Evolutionary conservation across 2,329 filamentous ascomycete genomes (phyloP).

Genomic region (Sarocladium strictum): DNA sequence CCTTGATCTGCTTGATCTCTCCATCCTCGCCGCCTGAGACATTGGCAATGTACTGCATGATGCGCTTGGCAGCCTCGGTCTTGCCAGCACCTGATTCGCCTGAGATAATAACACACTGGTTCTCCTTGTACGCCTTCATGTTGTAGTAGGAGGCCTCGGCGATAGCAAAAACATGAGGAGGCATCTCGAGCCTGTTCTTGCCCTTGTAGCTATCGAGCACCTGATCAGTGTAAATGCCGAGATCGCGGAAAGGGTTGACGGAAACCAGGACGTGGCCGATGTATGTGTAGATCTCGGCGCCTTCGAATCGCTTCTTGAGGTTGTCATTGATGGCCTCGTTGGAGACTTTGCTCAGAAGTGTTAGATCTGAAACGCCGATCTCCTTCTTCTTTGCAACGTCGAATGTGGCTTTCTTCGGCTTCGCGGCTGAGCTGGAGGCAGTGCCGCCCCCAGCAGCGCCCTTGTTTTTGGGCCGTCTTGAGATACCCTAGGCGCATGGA

Average conservation of each 20-base stretch:
- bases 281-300: constrained; percentile 98
- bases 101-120: constrained; percentile 98
- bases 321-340: constrained; percentile 99
- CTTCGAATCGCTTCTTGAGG: constrained; percentile 95
- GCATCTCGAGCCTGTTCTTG: constrained; percentile 93
- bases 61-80: constrained; percentile 95
- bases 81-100: constrained; percentile 98
- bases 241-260: constrained; percentile 94
- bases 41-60: constrained; percentile 99
- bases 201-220: constrained; percentile 92
- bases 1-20: constrained; percentile 94
- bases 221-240: constrained; percentile 95
- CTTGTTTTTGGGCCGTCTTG: constrained; percentile 35
- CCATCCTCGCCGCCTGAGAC: constrained; percentile 81
- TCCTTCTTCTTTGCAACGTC: constrained; percentile 98
- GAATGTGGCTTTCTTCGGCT: constrained; percentile 92
- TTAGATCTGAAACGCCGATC: constrained; percentile 96
- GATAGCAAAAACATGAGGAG: constrained; percentile 95
- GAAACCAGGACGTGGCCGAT: constrained; percentile 99
- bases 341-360: constrained; percentile 94
- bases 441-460: constrained; percentile 28
- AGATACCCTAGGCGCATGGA: constrained; percentile 26
- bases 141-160: constrained; percentile 97
- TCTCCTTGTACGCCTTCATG: constrained; percentile 99
- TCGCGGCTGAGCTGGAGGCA: constrained; percentile 39